Base-by-base conservation (phyloP, 495 filamentous ascomycete genomes). In the Clavariopsis aquatica region DNA sequence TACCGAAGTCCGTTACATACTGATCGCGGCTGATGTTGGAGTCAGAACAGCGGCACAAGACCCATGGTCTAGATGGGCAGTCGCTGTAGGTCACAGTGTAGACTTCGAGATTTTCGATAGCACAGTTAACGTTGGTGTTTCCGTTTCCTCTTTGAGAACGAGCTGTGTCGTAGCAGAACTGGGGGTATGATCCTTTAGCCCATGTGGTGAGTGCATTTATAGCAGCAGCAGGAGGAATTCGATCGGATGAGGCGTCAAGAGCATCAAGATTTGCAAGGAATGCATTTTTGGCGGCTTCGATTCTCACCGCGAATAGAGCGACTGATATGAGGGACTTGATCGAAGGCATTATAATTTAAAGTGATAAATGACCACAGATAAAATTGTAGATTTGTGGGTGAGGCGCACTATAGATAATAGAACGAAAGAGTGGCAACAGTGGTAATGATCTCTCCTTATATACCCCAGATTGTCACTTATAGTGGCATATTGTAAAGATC, bases 151-250 rank as follows among this genome's bases (percentile, higher is more conserved):
- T 38, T 13, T 20, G n/a, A 2, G 53, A 4, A 23, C 20, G 17
- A 23, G 53, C 53, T 15, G 34, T 57, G 19, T 41, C 20, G 19
- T 41, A 41, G 36, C 53, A 57, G 53, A 41, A 41, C 26, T 23
- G 19, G 29, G 53, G 53, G 27, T 57, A 57, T 17, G 17, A n/a
- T 38, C 53, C 53, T 43, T 43, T 43, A n/a, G 24, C 47, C 51
- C 51, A 53, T 29, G 24, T 28, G 17, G 51, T 53, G 26, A 53
- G 7, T 28, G 49, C 5, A 23, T 27, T 29, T 31, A 20, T 20
- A 31, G 8, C 24, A 20, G 23, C 2, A 1, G 51, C 5, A 27
- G 51, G 51, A 43, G 38, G 38, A 43, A 43, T 43, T 15, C 38
- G 38, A 43, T 43, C 38, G n/a, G 38, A 43, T 43, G 38, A 43